These are phyloP conservation scores for Apiospora pterosperma DNA, from an alignment of 2,329 filamentous ascomycete species.

Conservation along the genomic window DNA sequence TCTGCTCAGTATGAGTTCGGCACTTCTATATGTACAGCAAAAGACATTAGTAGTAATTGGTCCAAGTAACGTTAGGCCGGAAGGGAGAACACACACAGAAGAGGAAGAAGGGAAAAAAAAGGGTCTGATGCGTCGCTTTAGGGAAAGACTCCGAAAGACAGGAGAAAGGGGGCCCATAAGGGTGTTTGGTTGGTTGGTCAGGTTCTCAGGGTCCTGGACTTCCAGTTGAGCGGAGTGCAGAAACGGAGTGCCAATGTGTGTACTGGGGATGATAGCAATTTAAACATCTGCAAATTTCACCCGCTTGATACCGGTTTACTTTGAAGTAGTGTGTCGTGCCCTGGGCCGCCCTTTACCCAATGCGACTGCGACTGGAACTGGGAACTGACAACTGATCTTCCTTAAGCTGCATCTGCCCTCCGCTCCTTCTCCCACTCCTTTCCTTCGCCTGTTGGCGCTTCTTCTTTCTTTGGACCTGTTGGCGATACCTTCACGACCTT, in stretches of 20 bases:
- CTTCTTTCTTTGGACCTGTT: not conserved
- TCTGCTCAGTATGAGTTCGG: no score
- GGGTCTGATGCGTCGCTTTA: no score
- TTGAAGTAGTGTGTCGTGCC: conserved; percentile 2
- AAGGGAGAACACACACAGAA: no score
- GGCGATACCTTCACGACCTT: not conserved
- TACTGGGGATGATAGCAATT: not conserved
- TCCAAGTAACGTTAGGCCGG: no score
- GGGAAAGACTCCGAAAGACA: no score
- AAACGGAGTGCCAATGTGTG: conserved; percentile 1
- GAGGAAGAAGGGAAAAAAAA: no score
- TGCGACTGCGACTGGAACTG: not conserved
- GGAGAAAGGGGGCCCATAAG: not conserved
- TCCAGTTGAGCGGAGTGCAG: no score
- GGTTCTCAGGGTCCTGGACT: not conserved
- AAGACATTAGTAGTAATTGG: no score
- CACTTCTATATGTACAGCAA: no score
- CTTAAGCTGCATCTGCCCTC: not conserved
- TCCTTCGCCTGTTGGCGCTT: not conserved
- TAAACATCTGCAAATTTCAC: not conserved
- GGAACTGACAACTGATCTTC: not conserved
- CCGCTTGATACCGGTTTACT: not conserved
- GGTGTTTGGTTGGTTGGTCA: not conserved
- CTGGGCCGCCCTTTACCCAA: not conserved
- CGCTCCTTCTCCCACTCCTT: not conserved